A percentile compares a stretch with the other conserved stretches of the same genome.
phyloP scores from a whole-genome alignment of 2,329 filamentous ascomycete genomes.

The Pyrenochaeta sp. region DNA sequence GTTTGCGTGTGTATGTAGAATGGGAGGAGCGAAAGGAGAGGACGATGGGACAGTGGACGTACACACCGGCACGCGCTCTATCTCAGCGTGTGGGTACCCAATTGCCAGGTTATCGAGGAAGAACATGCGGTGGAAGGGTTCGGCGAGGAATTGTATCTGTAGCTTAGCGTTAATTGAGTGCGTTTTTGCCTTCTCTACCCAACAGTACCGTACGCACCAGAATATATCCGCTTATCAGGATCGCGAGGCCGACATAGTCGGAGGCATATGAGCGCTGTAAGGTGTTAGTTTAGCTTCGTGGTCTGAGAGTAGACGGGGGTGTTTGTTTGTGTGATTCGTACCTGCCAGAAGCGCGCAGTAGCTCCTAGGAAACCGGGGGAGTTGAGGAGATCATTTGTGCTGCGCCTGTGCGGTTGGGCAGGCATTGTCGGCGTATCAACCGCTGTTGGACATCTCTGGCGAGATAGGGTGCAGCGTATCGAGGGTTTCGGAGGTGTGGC shows the following conservation, averaged over 20 bases:
- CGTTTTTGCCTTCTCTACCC: neutral
- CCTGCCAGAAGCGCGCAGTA: slow-evolving; percentile 61
- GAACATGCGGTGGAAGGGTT: slow-evolving; percentile 96
- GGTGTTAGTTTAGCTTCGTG: neutral
- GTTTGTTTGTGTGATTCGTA: slow-evolving; percentile 19
- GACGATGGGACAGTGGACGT: slow-evolving; percentile 45
- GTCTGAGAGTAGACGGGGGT: neutral
- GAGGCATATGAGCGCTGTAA: slow-evolving; percentile 81
- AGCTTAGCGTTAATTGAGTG: slow-evolving; percentile 16
- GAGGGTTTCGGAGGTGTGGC: slow-evolving; percentile 29
- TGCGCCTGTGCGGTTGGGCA: slow-evolving; percentile 38
- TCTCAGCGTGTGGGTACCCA: slow-evolving; percentile 83
- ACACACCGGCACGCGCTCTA: slow-evolving; percentile 84
- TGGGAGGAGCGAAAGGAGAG: neutral
- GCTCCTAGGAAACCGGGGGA: slow-evolving; percentile 55
- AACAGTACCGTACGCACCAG: slow-evolving; percentile 54
- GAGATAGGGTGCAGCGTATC: slow-evolving; percentile 7
- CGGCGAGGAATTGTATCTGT: slow-evolving; percentile 73
- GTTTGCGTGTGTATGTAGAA: slow-evolving; percentile 7
- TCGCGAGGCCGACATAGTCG: slow-evolving; percentile 81
- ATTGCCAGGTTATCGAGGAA: slow-evolving; percentile 84
- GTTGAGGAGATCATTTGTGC: slow-evolving; percentile 33
- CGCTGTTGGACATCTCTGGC: slow-evolving; percentile 18
- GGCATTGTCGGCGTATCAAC: slow-evolving; percentile 39
- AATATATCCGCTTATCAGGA: slow-evolving; percentile 74